These are phyloP conservation scores for Candida fluviatilis DNA, from an alignment of 805 yeast species.

Conservation along the genomic window DNA sequence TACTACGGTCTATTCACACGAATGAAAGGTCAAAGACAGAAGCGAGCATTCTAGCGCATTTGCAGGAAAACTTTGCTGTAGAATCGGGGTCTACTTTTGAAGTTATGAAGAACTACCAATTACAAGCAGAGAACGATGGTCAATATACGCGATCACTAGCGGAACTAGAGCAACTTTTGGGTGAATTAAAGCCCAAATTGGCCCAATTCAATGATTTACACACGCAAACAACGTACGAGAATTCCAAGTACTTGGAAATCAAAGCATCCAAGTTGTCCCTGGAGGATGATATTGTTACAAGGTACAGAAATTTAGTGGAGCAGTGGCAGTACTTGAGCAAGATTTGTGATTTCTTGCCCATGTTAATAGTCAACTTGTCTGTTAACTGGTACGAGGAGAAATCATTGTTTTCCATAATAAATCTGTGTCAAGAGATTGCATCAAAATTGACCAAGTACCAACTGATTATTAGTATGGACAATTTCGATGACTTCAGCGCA, in stretches of 20 bases:
- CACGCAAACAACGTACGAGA: conserved; percentile 8
- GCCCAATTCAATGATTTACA: conserved; percentile 12
- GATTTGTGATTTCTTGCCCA: conserved; percentile 27
- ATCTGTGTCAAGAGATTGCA: conserved; percentile 22
- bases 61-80: conserved; percentile 16
- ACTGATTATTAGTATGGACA: conserved; percentile 13
- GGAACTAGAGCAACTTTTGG: conserved; percentile 8
- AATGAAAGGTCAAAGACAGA: conserved; percentile 25
- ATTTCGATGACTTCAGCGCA: conserved; percentile 10
- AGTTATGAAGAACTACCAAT: conserved; percentile 11
- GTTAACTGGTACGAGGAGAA: conserved; percentile 34
- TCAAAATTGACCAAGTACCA: conserved; percentile 17
- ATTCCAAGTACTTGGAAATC: conserved; percentile 5
- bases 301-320: conserved; percentile 10
- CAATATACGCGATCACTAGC: conserved; percentile 3
- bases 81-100: conserved; percentile 13
- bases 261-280: conserved; percentile 11
- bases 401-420: conserved; percentile 20
- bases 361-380: conserved; percentile 29
- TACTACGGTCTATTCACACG: conserved; percentile 31
- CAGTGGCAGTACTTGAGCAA: conserved; percentile 18
- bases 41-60: conserved; percentile 16
- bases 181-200: conserved; percentile 16
- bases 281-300: conserved; percentile 8
- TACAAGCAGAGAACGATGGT: conserved; percentile 2